phyloP scores from a whole-genome alignment of 345 rosid species.

The Moricandia moricandioides region DNA sequence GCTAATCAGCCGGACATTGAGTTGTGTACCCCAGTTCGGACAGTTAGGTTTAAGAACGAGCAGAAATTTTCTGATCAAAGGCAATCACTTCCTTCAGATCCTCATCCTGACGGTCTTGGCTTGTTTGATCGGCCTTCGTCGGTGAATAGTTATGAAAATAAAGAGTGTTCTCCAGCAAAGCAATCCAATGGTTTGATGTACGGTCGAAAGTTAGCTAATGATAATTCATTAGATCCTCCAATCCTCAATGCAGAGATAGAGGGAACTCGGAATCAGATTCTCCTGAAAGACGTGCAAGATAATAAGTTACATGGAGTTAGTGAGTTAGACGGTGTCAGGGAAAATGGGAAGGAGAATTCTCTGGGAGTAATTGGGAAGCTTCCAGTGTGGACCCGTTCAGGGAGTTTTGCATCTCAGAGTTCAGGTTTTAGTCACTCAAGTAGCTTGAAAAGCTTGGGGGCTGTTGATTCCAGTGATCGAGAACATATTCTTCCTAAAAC shows the following conservation, averaged over 20 bases:
- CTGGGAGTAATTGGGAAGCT: constrained; percentile 56
- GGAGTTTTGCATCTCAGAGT: constrained; percentile 77
- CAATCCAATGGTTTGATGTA: constrained; percentile 29
- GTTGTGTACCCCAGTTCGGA: constrained; percentile 22
- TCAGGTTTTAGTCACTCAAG: constrained; percentile 85
- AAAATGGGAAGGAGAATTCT: constrained; percentile 54
- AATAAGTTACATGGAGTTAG: constrained; percentile 40
- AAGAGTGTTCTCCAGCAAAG: constrained; percentile 32
- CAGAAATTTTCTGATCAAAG: constrained; percentile 33
- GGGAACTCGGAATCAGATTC: constrained; percentile 32
- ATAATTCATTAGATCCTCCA: constrained; percentile 30
- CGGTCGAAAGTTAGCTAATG: constrained; percentile 27
- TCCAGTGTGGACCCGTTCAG: constrained; percentile 70
- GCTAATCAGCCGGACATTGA: constrained; percentile 21
- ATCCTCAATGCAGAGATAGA: constrained; percentile 20
- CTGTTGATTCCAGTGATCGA: constrained; percentile 57
- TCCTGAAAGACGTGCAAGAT: constrained; percentile 53
- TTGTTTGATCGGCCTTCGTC: constrained; percentile 33
- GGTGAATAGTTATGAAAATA: constrained; percentile 23
- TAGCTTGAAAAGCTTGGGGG: constrained; percentile 77
- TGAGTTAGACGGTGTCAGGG: constrained; percentile 49
- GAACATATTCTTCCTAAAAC: constrained; percentile 46
- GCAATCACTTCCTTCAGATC: constrained; percentile 21
- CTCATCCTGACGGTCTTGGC: constrained; percentile 25
- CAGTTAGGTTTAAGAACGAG: constrained; percentile 21